Evolutionary conservation across 2,329 filamentous ascomycete genomes (phyloP).

Genomic region (Stagonosporopsis vannaccii): DNA sequence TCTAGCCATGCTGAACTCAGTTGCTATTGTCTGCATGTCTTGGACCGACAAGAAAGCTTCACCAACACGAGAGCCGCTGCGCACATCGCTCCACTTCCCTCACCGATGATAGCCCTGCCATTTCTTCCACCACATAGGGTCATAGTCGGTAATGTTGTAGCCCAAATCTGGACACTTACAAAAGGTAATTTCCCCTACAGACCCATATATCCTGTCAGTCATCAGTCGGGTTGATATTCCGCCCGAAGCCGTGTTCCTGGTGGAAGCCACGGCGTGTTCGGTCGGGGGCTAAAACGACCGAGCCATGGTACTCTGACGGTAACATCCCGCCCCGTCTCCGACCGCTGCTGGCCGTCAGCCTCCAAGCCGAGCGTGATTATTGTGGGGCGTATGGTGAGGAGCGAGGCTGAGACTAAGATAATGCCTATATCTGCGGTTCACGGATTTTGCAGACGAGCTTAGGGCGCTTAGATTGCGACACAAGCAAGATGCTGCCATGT

Average conservation of each 20-base stretch:
- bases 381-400: neutral
- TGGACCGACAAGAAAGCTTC: neutral
- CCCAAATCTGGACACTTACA: conserved; percentile 1
- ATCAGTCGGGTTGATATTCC: neutral
- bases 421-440: neutral
- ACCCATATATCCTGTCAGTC: neutral
- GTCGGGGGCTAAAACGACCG: conserved; percentile 7
- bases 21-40: neutral
- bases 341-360: neutral
- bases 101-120: neutral
- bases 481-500: conserved; percentile 4
- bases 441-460: neutral
- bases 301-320: conserved; percentile 4
- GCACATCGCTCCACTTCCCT: conserved; percentile 1
- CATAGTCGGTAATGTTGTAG: neutral
- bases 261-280: conserved; percentile 12
- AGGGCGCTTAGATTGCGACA: neutral
- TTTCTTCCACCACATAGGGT: neutral
- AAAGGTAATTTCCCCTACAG: neutral
- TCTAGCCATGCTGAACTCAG: conserved; percentile 1
- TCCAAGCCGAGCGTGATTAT: neutral
- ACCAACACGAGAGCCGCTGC: neutral
- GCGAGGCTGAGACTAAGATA: conserved; percentile 3
- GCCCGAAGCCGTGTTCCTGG: conserved; percentile 14
- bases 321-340: neutral